Base-by-base conservation (phyloP, 257 asterid genomes). In the Salvia hispanica region DNA sequence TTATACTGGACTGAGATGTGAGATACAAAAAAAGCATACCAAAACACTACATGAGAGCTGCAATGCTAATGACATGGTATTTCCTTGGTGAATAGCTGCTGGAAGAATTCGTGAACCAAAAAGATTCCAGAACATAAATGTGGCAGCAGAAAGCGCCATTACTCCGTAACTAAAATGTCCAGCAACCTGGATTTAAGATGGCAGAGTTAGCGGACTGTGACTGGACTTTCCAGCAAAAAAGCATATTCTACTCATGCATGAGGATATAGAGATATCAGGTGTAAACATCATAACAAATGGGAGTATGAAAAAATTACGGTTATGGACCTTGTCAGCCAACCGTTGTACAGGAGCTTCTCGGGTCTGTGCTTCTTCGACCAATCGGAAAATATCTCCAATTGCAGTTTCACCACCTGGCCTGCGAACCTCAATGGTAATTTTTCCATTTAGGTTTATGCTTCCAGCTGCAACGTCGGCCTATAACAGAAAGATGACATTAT, bases 31-130 rank as follows among this genome's bases (percentile, higher is more conserved):
- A 21, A 42, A 42, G 42, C 67, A 45, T 94, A 91, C 99, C 99
- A 94, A 86, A 62, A 94, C 99, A 61, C 96, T 94, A 79, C 99
- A 94, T 64, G 99, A 94, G 82, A 94, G 97, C 78, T 94, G 99
- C 86, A 91, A 76, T 0, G 99, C 99, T 87, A 94, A 76, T 52
- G 99, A 91, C 84, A 89, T 86, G 47, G 87, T 70, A 83, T 87
- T 86, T 77, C 97, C 96, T 77, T 91, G 97, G 81, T 86, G 81
- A 75, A 94, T 79, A 74, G 95, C 79, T 56, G 91, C 88, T 40
- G 99, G 97, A 76, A 94, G 86, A 74, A 91, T 53, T 54, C 65
- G 90, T 15, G 92, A 76, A 77, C 99, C 95, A 77, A 86, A 84
- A 64, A 83, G 79, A 81, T 82, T 94, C 96, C 99, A 94, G 88